Conservation (phyloP, 352 stramenopile species). For the Pythium oligandrum region DNA sequence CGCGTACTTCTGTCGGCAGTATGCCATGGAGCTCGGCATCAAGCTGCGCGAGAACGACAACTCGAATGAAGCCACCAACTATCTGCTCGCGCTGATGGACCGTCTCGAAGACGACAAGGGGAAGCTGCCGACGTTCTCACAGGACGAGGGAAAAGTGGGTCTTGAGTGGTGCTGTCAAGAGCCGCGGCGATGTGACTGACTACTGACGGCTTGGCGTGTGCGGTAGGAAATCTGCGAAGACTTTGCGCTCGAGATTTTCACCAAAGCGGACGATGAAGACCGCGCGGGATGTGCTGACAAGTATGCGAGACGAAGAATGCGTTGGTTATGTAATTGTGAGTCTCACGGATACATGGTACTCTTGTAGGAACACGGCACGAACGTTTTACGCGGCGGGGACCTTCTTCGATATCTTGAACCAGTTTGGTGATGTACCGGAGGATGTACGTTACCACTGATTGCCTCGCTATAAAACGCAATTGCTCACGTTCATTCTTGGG, state of each 20-base stretch:
- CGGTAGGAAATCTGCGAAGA: slow-evolving; percentile 77
- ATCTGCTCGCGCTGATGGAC: slow-evolving; percentile 88
- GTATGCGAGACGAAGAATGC: slow-evolving; percentile 21
- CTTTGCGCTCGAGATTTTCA: slow-evolving; percentile 92
- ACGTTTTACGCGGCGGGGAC: slow-evolving; percentile 95
- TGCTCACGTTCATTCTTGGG: too few relatives aligned
- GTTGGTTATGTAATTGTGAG: not conserved
- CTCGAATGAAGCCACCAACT: slow-evolving; percentile 82
- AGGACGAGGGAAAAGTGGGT: slow-evolving; percentile 88
- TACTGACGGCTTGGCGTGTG: too few relatives aligned
- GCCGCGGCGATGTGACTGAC: too few relatives aligned
- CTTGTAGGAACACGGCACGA: slow-evolving; percentile 83
- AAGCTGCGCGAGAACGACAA: slow-evolving; percentile 77
- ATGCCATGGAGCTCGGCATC: slow-evolving; percentile 86
- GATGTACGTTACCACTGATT: slow-evolving; percentile 31
- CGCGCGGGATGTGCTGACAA: slow-evolving; percentile 86
- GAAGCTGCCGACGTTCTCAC: slow-evolving; percentile 85
- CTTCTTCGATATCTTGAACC: slow-evolving; percentile 96
- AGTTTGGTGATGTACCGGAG: slow-evolving; percentile 89
- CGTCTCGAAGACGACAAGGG: slow-evolving; percentile 90
- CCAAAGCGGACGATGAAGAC: slow-evolving; percentile 93
- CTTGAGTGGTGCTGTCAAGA: not conserved
- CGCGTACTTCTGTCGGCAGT: slow-evolving; percentile 91
- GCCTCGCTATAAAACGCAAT: too few relatives aligned
- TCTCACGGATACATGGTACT: not conserved